Evolutionary conservation across 257 asterid genomes (phyloP).

Genomic region (Ligustrum vulgare): DNA sequence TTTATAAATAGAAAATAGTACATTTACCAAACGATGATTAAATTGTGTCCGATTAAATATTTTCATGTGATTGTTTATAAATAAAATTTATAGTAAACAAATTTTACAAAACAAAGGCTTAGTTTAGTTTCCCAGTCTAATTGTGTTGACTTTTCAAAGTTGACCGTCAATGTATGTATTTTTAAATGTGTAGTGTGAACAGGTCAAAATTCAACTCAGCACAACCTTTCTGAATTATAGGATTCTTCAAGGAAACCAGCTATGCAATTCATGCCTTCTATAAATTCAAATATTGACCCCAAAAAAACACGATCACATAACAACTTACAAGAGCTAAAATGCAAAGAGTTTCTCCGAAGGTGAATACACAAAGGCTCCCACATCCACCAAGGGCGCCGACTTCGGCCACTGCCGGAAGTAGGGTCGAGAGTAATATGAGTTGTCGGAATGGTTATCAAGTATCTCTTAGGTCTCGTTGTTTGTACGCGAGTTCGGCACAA

Average conservation of each 20-base stretch:
- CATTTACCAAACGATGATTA: no score
- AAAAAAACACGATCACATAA: neutral
- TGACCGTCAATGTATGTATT: neutral
- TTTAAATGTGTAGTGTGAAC: neutral
- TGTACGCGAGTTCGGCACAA: neutral
- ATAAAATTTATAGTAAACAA: no score
- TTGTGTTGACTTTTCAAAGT: neutral
- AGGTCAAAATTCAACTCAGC: neutral
- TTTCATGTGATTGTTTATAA: no score
- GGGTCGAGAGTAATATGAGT: neutral
- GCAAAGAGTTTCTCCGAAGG: neutral
- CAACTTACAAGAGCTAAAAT: neutral
- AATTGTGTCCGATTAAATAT: no score
- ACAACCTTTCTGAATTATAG: neutral
- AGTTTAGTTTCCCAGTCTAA: neutral
- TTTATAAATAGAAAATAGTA: no score
- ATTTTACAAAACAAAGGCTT: no score
- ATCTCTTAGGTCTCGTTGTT: neutral
- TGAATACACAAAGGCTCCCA: neutral
- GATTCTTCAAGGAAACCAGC: slow-evolving; percentile 2
- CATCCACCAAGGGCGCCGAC: neutral
- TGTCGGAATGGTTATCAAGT: neutral
- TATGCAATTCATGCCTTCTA: neutral
- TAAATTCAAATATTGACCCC: slow-evolving; percentile 2
- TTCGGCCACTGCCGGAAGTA: neutral